phyloP scores from a whole-genome alignment of 148 eudicot species.

The Simmondsia chinensis region DNA sequence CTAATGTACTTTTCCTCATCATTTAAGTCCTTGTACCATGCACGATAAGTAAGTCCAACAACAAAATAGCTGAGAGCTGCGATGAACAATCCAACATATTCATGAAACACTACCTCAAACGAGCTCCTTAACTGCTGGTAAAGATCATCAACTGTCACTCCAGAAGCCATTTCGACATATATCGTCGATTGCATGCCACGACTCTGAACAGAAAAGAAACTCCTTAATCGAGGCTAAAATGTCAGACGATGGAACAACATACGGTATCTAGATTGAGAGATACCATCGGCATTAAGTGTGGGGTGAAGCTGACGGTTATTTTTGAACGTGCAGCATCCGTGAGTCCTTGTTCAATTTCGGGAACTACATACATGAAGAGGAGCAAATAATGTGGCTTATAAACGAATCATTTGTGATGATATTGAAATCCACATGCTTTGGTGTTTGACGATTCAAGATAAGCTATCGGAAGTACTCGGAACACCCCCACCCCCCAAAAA shows the following conservation, averaged over 20 bases:
- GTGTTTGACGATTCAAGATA: too few species aligned
- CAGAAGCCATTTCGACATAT: conserved; percentile 72
- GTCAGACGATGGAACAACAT: not conserved
- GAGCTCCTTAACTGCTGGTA: conserved; percentile 40
- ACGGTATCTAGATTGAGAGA: not conserved
- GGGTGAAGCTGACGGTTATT: conserved; percentile 90
- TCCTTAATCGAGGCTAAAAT: not conserved
- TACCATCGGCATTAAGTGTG: conserved; percentile 98
- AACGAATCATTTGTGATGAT: not conserved
- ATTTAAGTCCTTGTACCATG: too few species aligned
- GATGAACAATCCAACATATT: too few species aligned
- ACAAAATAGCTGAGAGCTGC: too few species aligned
- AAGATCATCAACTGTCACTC: conserved; percentile 64
- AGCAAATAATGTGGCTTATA: not conserved
- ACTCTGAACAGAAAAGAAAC: conserved; percentile 35
- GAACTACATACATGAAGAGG: conserved; percentile 42
- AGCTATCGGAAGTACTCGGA: too few species aligned
- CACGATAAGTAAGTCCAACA: too few species aligned
- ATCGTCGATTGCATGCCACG: conserved; percentile 99
- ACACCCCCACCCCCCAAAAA: too few species aligned
- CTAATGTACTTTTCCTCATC: too few species aligned
- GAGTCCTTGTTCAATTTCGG: conserved; percentile 96
- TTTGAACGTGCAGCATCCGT: conserved; percentile 58
- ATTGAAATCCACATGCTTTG: not conserved
- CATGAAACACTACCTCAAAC: conserved; percentile 60